These are phyloP conservation scores for Atkinsonella hypoxylon DNA, from an alignment of 2,329 filamentous ascomycete genomes.

Conservation along the genomic window DNA sequence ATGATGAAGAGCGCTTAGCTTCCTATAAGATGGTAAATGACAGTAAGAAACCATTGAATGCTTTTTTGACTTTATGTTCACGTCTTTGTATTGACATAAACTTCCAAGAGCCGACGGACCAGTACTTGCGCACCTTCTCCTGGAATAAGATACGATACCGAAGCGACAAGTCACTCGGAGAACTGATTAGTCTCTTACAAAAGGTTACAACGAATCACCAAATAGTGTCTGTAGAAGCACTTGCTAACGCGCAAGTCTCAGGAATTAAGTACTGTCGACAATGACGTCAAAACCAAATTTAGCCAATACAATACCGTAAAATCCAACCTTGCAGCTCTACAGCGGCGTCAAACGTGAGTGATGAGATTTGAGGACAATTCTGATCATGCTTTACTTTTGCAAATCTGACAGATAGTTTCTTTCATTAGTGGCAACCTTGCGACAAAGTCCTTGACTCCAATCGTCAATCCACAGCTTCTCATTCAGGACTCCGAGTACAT, in stretches of 20 bases:
- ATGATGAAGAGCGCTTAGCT: slow-evolving; percentile 68
- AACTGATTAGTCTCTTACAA: slow-evolving; percentile 77
- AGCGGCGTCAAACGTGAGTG: slow-evolving; percentile 75
- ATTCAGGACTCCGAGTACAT: slow-evolving; percentile 92
- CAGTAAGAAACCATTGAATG: slow-evolving; percentile 44
- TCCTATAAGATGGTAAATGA: slow-evolving; percentile 92
- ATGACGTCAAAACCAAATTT: slow-evolving; percentile 89
- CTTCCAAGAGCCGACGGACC: slow-evolving; percentile 74
- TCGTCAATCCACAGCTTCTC: slow-evolving; percentile 70
- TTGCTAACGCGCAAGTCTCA: slow-evolving; percentile 21
- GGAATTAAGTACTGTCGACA: slow-evolving; percentile 88
- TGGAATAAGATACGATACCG: slow-evolving; percentile 99
- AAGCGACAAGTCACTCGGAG: slow-evolving; percentile 76
- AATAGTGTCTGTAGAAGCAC: neutral
- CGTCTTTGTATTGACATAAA: neutral
- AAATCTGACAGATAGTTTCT: neutral
- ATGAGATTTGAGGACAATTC: neutral
- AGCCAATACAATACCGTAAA: slow-evolving; percentile 90
- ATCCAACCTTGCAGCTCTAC: slow-evolving; percentile 66
- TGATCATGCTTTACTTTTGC: neutral
- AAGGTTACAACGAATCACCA: slow-evolving; percentile 44
- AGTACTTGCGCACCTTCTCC: slow-evolving; percentile 76
- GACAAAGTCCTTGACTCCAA: slow-evolving; percentile 82
- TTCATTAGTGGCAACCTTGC: slow-evolving; percentile 68
- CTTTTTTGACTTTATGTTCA: slow-evolving; percentile 12